Evolutionary conservation across 148 eudicot genomes (phyloP).

Genomic region (Pouteria glomerata): DNA sequence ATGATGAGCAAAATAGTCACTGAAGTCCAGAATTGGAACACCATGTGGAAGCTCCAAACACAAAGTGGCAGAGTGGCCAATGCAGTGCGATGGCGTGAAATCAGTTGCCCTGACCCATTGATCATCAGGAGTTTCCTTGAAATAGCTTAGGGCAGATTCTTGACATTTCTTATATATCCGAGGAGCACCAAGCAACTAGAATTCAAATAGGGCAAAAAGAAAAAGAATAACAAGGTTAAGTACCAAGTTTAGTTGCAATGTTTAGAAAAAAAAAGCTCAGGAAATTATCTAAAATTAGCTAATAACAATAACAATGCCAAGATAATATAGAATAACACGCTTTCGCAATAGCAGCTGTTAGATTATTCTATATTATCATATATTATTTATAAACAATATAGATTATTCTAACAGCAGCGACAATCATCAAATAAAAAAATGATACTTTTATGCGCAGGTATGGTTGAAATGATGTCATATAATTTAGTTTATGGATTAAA

Average conservation of each 20-base stretch:
- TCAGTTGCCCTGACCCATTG: constrained; percentile 78
- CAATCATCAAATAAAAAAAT: no score
- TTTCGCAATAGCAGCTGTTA: neutral
- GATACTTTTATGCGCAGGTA: neutral
- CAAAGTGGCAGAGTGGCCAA: constrained; percentile 71
- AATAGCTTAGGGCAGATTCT: constrained; percentile 28
- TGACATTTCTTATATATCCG: constrained; percentile 47
- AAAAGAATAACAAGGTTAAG: neutral
- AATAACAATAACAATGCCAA: neutral
- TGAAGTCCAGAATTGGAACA: constrained; percentile 37
- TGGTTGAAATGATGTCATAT: neutral
- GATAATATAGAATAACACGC: neutral
- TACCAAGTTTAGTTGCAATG: neutral
- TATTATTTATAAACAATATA: no score
- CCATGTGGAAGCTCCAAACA: constrained; percentile 60
- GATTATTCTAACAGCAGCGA: no score
- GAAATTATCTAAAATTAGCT: neutral
- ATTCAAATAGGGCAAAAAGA: neutral
- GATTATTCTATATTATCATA: neutral
- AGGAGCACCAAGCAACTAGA: constrained; percentile 64
- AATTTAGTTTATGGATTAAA: neutral
- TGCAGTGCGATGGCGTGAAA: constrained; percentile 46
- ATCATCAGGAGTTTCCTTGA: constrained; percentile 49
- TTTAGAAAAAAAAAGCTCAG: neutral
- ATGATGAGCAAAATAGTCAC: constrained; percentile 42